Conservation (phyloP, 1,284 basidiomycete genomes). For the Melampsora larici-populina region DNA sequence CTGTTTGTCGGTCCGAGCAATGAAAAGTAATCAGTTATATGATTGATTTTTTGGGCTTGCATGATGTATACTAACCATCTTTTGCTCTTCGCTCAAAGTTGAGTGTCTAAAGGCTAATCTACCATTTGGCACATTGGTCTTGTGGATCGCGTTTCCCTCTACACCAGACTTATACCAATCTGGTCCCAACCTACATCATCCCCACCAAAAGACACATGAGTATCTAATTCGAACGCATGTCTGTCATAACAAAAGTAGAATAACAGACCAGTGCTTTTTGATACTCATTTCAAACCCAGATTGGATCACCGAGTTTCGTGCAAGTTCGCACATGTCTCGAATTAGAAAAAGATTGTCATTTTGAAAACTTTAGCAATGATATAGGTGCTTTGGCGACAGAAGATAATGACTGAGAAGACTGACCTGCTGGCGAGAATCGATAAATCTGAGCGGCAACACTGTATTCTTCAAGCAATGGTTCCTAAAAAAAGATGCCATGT, state of each 20-base stretch:
- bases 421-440: constrained; percentile 44
- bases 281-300: constrained; percentile 99
- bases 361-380: constrained; percentile 48
- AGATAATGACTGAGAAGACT: not conserved
- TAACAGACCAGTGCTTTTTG: constrained; percentile 80
- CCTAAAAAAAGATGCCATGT: constrained; percentile 57
- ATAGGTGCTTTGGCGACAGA: not conserved
- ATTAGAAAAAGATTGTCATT: constrained; percentile 61
- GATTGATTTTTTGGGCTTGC: not conserved
- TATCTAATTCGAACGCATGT: constrained; percentile 53
- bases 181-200: constrained; percentile 35
- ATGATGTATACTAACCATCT: constrained; percentile 46
- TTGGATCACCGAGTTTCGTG: constrained; percentile 91
- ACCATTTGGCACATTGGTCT: constrained; percentile 89
- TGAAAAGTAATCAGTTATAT: not conserved
- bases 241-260: constrained; percentile 87
- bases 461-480: constrained; percentile 94
- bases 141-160: constrained; percentile 50
- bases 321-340: constrained; percentile 75
- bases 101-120: constrained; percentile 82
- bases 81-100: constrained; percentile 74
- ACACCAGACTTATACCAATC: constrained; percentile 48
- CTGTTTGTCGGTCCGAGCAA: not conserved
- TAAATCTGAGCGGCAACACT: constrained; percentile 90
- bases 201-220: constrained; percentile 4